Evolutionary conservation across 176 grass and related monocot species (phyloP), one percentile per base, ranked within the genome.

Genomic region (Juncus effusus): DNA sequence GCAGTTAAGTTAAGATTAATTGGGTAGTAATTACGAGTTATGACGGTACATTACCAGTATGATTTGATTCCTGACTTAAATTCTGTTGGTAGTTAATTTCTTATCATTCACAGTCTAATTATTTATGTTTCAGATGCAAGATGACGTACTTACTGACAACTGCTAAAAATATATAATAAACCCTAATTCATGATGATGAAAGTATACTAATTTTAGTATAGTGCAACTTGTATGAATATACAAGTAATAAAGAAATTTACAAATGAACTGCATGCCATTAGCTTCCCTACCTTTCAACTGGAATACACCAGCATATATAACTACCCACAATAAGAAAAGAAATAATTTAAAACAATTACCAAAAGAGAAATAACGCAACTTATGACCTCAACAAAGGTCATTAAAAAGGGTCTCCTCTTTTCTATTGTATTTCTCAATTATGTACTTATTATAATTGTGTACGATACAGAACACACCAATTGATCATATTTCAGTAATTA

Each of bases 281-380:
- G 61, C 61, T 64, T 70, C 38, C 37, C 54, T 72, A 72, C 69
- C 54, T 72, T 69, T 72, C 69, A 72, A 72, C 69, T 72, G 54
- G 53, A 72, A 59, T 15, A 60, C 54, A 72, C 69, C 68, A 71
- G 56, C 11, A 59, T 40, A 58, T 54, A 71, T 36, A 57, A 72
- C 69, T 53, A 72, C 54, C 58, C 54, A 60, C 69, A 72, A 60
- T 72, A 72, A 72, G 54, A 42, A 47, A 47, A 47, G 44, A 5
- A 47, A 47, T 47, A 9, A 47, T 47, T 6, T 47, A 47, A 57
- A 72, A 40, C 51, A 72, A 36, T 72, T 40, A 60, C 52, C 42
- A 60, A 42, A 72, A 72, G 54, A 42, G 42, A 15, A 14, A 60
- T 71, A 71, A n/a, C 53, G n/a, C 53, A 39, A 59, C 19, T 53